Conservation (phyloP, 306 rosid genomes). For the Cicer pinnatifidum region DNA sequence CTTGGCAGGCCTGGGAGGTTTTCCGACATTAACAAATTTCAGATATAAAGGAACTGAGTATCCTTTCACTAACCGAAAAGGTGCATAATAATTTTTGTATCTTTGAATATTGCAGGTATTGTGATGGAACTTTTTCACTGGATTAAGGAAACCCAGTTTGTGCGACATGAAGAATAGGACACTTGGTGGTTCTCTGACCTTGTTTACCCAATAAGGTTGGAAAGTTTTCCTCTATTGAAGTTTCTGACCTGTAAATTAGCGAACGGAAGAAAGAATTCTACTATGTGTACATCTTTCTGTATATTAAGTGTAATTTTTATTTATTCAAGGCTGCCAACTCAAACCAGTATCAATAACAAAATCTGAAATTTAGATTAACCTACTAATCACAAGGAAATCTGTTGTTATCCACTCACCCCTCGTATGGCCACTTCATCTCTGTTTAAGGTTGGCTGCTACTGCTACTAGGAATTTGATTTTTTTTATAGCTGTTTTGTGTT, state of each 20-base stretch:
- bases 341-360: background rate
- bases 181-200: constrained; percentile 28
- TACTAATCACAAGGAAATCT: background rate
- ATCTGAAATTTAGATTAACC: background rate
- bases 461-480: background rate
- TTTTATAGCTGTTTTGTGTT: background rate
- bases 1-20: background rate
- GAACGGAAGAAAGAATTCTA: constrained; percentile 15
- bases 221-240: constrained; percentile 38
- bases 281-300: constrained; percentile 43
- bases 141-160: constrained; percentile 48
- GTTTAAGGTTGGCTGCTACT: background rate
- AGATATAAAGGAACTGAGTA: constrained; percentile 5
- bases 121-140: constrained; percentile 85
- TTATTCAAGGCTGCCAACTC: background rate
- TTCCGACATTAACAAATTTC: background rate
- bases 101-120: constrained; percentile 66
- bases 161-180: constrained; percentile 15
- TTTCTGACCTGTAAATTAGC: constrained; percentile 36
- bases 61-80: constrained; percentile 10
- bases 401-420: background rate
- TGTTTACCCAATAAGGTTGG: constrained; percentile 34
- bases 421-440: background rate
- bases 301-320: constrained; percentile 38
- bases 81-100: constrained; percentile 9